These are phyloP conservation scores for Scheffersomyces segobiensis DNA, from an alignment of 1,139 yeast genomes.

Conservation along the genomic window DNA sequence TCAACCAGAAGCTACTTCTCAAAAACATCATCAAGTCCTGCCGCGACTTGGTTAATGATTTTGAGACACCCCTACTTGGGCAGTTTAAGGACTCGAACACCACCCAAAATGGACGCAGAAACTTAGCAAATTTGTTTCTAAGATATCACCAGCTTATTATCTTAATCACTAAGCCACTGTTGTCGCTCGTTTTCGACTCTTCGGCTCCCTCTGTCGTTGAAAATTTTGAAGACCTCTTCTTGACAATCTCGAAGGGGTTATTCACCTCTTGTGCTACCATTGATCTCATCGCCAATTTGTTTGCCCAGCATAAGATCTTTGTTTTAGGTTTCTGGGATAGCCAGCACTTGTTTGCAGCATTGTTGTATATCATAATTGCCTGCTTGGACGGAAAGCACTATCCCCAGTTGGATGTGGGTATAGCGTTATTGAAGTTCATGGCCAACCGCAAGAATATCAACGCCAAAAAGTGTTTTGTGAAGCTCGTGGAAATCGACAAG, in stretches of 20 bases:
- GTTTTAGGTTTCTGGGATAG: slow-evolving; percentile 55
- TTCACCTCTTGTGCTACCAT: slow-evolving; percentile 42
- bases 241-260: slow-evolving; percentile 40
- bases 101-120: slow-evolving; percentile 23
- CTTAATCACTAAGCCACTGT: slow-evolving; percentile 46
- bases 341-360: slow-evolving; percentile 48
- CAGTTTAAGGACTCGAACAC: slow-evolving; percentile 25
- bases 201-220: slow-evolving; percentile 24
- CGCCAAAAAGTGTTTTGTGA: slow-evolving; percentile 22
- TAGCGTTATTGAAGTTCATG: slow-evolving; percentile 39
- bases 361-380: slow-evolving; percentile 42
- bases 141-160: slow-evolving; percentile 50
- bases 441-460: slow-evolving; percentile 43
- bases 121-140: slow-evolving; percentile 40
- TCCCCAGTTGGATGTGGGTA: slow-evolving; percentile 32
- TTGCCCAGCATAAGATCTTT: slow-evolving; percentile 36
- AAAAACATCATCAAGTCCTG: slow-evolving; percentile 32
- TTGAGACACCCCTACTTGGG: slow-evolving; percentile 31
- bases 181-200: slow-evolving; percentile 42
- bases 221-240: slow-evolving; percentile 28
- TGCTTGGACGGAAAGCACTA: slow-evolving; percentile 30
- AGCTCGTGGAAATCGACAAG: slow-evolving; percentile 9
- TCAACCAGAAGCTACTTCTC: slow-evolving; percentile 34
- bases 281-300: slow-evolving; percentile 37
- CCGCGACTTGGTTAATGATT: slow-evolving; percentile 29